A percentile compares a stretch with the other conserved stretches of the same genome.
Evolutionary conservation across 352 stramenopile species (phyloP).

Genomic region (Globisporangium cystogenes): DNA sequence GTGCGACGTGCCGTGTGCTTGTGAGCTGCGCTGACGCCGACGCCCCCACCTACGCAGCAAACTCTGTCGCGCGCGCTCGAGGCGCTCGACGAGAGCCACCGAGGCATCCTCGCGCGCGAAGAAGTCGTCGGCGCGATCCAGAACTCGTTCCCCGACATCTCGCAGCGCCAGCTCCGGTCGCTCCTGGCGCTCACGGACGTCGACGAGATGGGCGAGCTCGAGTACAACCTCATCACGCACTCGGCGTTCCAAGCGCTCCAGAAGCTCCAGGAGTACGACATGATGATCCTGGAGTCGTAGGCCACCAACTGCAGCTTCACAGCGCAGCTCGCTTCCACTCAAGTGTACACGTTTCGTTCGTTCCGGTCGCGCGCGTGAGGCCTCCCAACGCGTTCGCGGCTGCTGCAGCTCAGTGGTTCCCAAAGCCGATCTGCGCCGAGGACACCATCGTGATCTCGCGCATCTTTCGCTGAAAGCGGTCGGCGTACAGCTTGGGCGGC

Average conservation of each 20-base stretch:
- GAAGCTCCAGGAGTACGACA: constrained; percentile 81
- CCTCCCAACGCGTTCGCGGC: constrained; percentile 19
- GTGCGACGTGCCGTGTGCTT: too few species aligned
- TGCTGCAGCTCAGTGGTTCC: constrained; percentile 16
- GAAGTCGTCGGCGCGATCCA: constrained; percentile 51
- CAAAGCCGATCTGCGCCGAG: constrained; percentile 41
- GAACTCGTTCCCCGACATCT: constrained; percentile 64
- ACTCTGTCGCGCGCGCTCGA: constrained; percentile 54
- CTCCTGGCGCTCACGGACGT: constrained; percentile 57
- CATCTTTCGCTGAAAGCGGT: constrained; percentile 83
- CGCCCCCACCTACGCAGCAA: constrained; percentile 20
- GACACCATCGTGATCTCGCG: constrained; percentile 81
- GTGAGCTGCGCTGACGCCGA: background rate
- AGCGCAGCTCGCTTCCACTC: background rate
- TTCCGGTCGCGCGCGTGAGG: constrained; percentile 18
- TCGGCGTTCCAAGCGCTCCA: constrained; percentile 72
- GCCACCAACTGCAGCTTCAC: background rate
- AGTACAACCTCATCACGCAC: constrained; percentile 64
- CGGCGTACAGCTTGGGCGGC: constrained; percentile 62
- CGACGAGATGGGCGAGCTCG: constrained; percentile 63
- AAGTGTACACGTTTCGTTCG: constrained; percentile 11
- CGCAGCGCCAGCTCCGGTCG: constrained; percentile 50
- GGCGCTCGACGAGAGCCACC: constrained; percentile 53
- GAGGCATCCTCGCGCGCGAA: constrained; percentile 43
- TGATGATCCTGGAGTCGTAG: constrained; percentile 70